Base-by-base conservation (phyloP, 73 alveolate genomes). In the Paraurostyla sp. region DNA sequence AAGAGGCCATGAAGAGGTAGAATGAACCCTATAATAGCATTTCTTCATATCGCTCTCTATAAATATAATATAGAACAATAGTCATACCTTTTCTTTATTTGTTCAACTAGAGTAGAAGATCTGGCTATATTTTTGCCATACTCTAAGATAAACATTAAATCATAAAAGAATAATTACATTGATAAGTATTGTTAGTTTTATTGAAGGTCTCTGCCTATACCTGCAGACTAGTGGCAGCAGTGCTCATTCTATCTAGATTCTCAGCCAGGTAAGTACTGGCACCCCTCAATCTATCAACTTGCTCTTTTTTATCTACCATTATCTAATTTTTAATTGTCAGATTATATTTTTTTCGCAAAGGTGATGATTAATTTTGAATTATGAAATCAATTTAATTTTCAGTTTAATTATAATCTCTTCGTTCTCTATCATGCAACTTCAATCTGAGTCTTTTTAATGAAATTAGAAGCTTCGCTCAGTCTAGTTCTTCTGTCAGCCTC, bases 251-350 rank as follows among this genome's bases (percentile, higher is more conserved):
- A 52, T 73, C 87, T 0, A 16, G 7, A 45, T 73, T 50, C 6
- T 73, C 87, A 23, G 65, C 68, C 73, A 73, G 16, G 42, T 48
- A 50, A 6, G 87, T 43, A 18, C 73, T 22, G 0, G 59, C 1
- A 23, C 2, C 32, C n/a, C 87, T 45, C n/a, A 73, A 71, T 45
- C 59, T n/a, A 16, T 45, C 20, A 6, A 71, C 87, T 33, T 73
- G 16, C 29, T 73, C 82, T 38, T 65, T 65, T 65, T 56, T 30
- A 38, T 65, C 82, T 65, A 65, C 82, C 82, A 65, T 65, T 65
- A 1, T 65, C 22, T 54, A 16, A 60, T 16, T 16, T 27, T 60
- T n/a, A n/a, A n/a, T n/a, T n/a, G n/a, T n/a, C n/a, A n/a, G n/a
- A n/a, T n/a, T n/a, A n/a, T n/a, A n/a, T n/a, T n/a, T n/a, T n/a